Evolutionary conservation across 805 yeast species (phyloP).

Genomic region (Starmerella khaoyaiensis): DNA sequence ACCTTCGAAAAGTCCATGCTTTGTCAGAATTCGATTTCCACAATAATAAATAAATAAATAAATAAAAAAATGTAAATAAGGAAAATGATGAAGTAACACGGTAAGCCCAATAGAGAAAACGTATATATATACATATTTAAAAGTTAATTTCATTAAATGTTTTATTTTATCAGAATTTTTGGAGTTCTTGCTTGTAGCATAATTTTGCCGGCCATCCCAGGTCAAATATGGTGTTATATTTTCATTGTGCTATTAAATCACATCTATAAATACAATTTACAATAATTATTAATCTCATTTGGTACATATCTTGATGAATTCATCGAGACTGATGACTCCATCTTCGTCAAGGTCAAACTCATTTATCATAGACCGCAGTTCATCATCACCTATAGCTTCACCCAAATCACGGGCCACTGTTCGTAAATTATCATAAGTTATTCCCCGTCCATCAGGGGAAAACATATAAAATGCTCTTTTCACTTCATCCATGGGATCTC

Average conservation of each 20-base stretch:
- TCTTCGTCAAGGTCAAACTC: conserved; percentile 94
- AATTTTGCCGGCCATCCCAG: too few species aligned
- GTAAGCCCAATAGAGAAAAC: not conserved
- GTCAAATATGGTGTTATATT: too few species aligned
- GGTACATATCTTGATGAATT: conserved; percentile 25
- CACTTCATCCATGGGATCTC: conserved; percentile 91
- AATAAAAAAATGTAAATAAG: not conserved
- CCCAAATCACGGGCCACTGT: conserved; percentile 88
- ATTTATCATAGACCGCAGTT: conserved; percentile 89
- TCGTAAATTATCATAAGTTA: conserved; percentile 65
- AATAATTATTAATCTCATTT: not conserved
- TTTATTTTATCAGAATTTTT: too few species aligned
- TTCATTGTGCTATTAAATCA: not conserved
- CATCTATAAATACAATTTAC: too few species aligned
- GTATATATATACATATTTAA: too few species aligned
- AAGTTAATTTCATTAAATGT: too few species aligned
- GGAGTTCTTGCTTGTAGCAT: too few species aligned
- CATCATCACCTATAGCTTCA: conserved; percentile 84
- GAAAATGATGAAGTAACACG: not conserved
- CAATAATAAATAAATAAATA: not conserved
- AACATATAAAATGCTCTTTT: conserved; percentile 88
- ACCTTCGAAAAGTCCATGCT: conserved; percentile 18
- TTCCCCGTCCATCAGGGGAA: conserved; percentile 83
- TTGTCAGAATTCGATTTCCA: not conserved
- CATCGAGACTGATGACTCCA: conserved; percentile 50